phyloP scores from a whole-genome alignment of 2,329 filamentous ascomycete genomes.

The Botryotinia globosa region DNA sequence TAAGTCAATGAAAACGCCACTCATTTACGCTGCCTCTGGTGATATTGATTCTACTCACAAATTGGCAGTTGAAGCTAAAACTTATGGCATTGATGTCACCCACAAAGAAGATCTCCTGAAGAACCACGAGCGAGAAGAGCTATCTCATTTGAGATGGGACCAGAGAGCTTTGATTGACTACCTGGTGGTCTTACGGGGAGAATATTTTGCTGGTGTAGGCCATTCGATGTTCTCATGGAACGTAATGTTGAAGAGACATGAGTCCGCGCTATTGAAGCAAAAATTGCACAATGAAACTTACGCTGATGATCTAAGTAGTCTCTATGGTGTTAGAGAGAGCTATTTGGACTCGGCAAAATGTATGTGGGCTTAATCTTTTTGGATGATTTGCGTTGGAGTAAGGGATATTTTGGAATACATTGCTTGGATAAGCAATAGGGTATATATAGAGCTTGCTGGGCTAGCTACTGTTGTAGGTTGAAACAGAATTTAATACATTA shows the following conservation, averaged over 20 bases:
- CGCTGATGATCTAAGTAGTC: slow-evolving; percentile 19
- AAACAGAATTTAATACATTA: background rate
- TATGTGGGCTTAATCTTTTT: slow-evolving; percentile 19
- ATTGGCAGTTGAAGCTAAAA: slow-evolving; percentile 41
- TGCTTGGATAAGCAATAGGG: background rate
- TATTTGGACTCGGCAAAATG: slow-evolving; percentile 20
- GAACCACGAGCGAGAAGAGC: slow-evolving; percentile 36
- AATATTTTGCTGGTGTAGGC: slow-evolving; percentile 45
- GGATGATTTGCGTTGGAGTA: background rate
- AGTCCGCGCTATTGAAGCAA: slow-evolving; percentile 17
- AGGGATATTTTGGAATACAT: background rate
- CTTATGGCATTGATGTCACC: slow-evolving; percentile 41
- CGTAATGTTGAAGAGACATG: slow-evolving; percentile 41
- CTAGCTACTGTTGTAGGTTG: background rate
- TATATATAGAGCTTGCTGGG: slow-evolving; percentile 5
- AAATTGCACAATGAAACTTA: slow-evolving; percentile 11
- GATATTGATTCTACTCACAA: slow-evolving; percentile 40
- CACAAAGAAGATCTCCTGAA: slow-evolving; percentile 45
- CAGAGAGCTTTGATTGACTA: slow-evolving; percentile 51
- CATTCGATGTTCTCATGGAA: slow-evolving; percentile 49
- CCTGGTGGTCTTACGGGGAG: slow-evolving; percentile 46
- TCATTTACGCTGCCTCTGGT: slow-evolving; percentile 47
- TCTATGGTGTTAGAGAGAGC: slow-evolving; percentile 17
- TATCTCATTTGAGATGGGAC: slow-evolving; percentile 45
- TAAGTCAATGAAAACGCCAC: slow-evolving; percentile 29